Evolutionary conservation across 768 basidiomycete genomes (phyloP).

Genomic region (Coprinopsis cinerea): DNA sequence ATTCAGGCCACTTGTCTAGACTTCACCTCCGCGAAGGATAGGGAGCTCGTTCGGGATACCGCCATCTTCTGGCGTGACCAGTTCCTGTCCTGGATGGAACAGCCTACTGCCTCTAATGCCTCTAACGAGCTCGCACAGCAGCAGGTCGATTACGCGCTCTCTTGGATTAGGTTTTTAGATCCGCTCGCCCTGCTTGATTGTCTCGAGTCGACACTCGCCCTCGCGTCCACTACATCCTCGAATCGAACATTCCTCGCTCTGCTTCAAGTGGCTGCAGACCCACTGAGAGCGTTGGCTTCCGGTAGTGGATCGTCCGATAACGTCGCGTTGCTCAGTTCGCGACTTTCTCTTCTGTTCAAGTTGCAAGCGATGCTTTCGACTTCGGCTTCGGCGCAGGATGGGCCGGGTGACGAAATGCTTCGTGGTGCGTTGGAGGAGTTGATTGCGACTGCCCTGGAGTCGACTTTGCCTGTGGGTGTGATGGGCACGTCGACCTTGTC

Average conservation of each 20-base stretch:
- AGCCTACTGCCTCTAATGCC: background rate
- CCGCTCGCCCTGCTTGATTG: slow-evolving; percentile 38
- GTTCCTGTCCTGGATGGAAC: slow-evolving; percentile 16
- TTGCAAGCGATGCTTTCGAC: background rate
- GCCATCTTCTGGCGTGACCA: slow-evolving; percentile 38
- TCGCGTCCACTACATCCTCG: background rate
- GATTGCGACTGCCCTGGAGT: slow-evolving; percentile 34
- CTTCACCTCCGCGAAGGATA: slow-evolving; percentile 29
- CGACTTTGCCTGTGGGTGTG: slow-evolving; percentile 31
- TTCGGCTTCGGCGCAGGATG: background rate
- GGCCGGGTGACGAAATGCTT: no score
- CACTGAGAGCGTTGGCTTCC: background rate
- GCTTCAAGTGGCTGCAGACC: background rate
- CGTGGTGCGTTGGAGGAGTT: slow-evolving; percentile 13
- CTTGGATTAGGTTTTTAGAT: slow-evolving; percentile 57
- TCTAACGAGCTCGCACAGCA: background rate
- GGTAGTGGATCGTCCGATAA: background rate
- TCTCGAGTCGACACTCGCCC: slow-evolving; percentile 18
- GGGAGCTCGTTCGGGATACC: slow-evolving; percentile 32
- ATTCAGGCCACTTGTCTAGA: slow-evolving; percentile 27
- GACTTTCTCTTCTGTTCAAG: background rate
- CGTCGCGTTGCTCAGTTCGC: background rate
- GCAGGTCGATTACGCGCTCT: slow-evolving; percentile 14
- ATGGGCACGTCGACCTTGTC: slow-evolving; percentile 19
- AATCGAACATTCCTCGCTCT: background rate